Base-by-base conservation (phyloP, 2,329 filamentous ascomycete genomes). In the Diaporthe vexans region DNA sequence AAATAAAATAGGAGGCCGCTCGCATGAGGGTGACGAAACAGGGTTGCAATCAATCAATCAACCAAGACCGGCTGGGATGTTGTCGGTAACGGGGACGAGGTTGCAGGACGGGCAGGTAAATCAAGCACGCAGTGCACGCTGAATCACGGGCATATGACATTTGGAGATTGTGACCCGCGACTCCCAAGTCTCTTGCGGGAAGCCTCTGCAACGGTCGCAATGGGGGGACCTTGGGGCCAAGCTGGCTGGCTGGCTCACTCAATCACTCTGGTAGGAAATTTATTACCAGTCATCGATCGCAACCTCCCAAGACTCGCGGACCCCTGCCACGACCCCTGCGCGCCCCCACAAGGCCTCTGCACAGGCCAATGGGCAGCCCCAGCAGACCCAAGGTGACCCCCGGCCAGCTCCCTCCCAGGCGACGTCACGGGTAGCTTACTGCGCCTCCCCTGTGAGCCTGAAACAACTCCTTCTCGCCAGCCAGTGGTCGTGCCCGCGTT, bases 371-470 rank as follows among this genome's bases (percentile, higher is more conserved):
- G 46, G 37, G 46, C 46, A 13, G 56, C 54, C 57, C 56, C 43
- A n/a, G 29, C 43, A 21, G 54, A 33, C 58, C 67, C 69, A 26
- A 15, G 69, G 35, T 61, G 57, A 24, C 43, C 69, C 69, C 57
- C 57, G 33, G 57, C 46, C 59, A 61, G 59, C 51, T 72, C 57
- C 54, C 57, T 58, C 57, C 54, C 19, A 56, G 9, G 46, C 69
- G 69, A 72, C 69, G 69, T 72, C 69, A 72, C 69, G 69, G 69
- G 69, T 61, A 72, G 57, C 69, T 57, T 57, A 59, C 68, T 74
- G 74, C 74, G 74, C 74, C 74, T 58, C 74, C 74, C 74, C 72
- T 76, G 72, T 48, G 43, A 70, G 70, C 70, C 74, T 76, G 74
- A 76, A 76, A 76, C 74, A 68, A 24, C 51, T 63, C 67, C 68